Percentiles rank a stretch among this genome's conserved stretches.
Conservation (phyloP, 1,139 yeast species). For the Nakaseomyces nivariensis region DNA sequence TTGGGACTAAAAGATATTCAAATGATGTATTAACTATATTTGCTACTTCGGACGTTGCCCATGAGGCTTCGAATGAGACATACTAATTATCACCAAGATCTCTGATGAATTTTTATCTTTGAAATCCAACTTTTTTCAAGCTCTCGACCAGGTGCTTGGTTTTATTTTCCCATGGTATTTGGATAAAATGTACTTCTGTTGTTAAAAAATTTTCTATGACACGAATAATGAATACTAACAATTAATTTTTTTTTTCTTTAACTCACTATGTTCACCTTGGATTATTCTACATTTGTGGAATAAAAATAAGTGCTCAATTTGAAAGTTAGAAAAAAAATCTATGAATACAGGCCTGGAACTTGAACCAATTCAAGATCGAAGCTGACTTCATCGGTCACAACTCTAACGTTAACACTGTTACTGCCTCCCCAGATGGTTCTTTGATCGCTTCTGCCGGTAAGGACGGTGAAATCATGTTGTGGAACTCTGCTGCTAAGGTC, state of each 20-base stretch:
- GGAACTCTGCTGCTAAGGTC: slow-evolving; percentile 89
- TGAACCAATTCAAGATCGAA: slow-evolving; percentile 72
- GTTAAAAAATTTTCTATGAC: not conserved
- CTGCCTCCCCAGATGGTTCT: slow-evolving; percentile 99
- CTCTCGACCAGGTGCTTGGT: not conserved
- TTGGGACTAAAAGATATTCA: slow-evolving; percentile 17
- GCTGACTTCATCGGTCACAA: slow-evolving; percentile 99
- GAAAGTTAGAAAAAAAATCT: not conserved
- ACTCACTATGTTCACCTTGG: not conserved
- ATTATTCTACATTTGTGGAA: not conserved
- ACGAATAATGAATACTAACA: not conserved
- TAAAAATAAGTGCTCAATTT: too few relatives aligned
- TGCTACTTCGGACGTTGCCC: slow-evolving; percentile 97
- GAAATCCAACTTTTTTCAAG: not conserved
- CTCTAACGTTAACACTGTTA: slow-evolving; percentile 95
- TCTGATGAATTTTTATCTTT: slow-evolving; percentile 49
- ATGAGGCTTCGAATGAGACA: slow-evolving; percentile 78
- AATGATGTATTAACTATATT: slow-evolving; percentile 68
- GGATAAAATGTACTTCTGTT: not conserved
- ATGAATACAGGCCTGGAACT: slow-evolving; percentile 76
- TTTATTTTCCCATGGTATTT: not conserved
- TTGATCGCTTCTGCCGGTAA: slow-evolving; percentile 99
- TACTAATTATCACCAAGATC: slow-evolving; percentile 91
- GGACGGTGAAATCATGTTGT: slow-evolving; percentile 97
- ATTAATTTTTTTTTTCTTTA: not conserved